phyloP scores from a whole-genome alignment of 2,329 filamentous ascomycete genomes.

The Neonectria hederae region DNA sequence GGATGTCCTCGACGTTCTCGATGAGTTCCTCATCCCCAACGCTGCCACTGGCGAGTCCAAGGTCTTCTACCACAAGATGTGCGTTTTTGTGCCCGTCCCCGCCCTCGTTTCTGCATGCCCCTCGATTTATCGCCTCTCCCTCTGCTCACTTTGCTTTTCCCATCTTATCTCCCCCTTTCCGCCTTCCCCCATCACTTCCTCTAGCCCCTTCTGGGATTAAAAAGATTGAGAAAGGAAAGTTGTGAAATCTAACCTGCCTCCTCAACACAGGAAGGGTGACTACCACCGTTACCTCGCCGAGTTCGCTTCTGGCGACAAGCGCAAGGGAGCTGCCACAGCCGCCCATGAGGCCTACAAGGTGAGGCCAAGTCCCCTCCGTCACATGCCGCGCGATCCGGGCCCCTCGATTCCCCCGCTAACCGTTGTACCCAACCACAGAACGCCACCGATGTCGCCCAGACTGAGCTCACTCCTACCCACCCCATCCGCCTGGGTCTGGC shows the following conservation, averaged over 20 bases:
- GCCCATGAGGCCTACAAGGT: conserved; percentile 99
- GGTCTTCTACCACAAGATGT: conserved; percentile 99
- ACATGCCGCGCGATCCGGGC: conserved; percentile 42
- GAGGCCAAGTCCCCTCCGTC: conserved; percentile 47
- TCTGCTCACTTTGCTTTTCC: conserved; percentile 5
- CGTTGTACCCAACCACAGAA: conserved; percentile 64
- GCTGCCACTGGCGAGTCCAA: conserved; percentile 97
- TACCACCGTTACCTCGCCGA: conserved; percentile 96
- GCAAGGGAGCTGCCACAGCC: conserved; percentile 85
- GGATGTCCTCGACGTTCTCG: conserved; percentile 95
- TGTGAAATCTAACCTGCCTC: conserved; percentile 15
- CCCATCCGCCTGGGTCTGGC: conserved; percentile 97
- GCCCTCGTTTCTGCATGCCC: conserved; percentile 32
- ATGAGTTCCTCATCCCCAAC: conserved; percentile 93
- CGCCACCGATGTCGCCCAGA: conserved; percentile 97
- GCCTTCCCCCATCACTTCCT: conserved; percentile 13
- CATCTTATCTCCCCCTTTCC: conserved; percentile 15
- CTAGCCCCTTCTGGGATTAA: background rate
- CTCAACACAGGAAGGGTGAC: conserved; percentile 82
- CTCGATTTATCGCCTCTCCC: conserved; percentile 14
- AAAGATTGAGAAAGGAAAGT: background rate
- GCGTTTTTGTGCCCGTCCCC: conserved; percentile 53
- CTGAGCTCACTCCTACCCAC: conserved; percentile 95
- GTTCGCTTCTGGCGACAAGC: conserved; percentile 92
- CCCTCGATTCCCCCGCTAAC: conserved; percentile 30